Percentiles rank a stretch among this genome's conserved stretches.
Conservation (phyloP, 257 asterid species). For the Primulina tabacum region DNA sequence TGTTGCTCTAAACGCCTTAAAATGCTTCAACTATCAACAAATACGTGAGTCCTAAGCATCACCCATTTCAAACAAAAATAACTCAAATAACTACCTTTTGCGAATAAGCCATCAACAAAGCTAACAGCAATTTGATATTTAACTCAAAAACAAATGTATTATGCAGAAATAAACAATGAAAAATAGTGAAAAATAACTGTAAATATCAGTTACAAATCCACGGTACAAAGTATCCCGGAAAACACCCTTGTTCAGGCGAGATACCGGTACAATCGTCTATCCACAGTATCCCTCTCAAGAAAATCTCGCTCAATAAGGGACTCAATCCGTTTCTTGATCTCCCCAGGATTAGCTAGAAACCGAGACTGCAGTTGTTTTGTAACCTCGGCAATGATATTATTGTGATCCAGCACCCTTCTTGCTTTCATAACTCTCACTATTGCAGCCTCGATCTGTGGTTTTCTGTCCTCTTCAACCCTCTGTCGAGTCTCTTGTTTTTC, state of each 20-base stretch:
- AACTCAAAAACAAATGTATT: background rate
- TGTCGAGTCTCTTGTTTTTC: slow-evolving; percentile 89
- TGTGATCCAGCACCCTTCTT: slow-evolving; percentile 78
- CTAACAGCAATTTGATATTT: background rate
- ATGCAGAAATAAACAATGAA: background rate
- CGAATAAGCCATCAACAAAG: background rate
- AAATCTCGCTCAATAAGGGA: slow-evolving; percentile 82
- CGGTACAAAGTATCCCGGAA: background rate
- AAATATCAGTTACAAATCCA: background rate
- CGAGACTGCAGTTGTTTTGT: slow-evolving; percentile 84
- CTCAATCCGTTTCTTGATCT: slow-evolving; percentile 75
- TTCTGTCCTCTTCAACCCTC: slow-evolving; percentile 89
- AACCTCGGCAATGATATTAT: slow-evolving; percentile 77
- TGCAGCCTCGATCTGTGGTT: slow-evolving; percentile 93
- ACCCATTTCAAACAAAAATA: too few species aligned
- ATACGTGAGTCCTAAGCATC: too few species aligned
- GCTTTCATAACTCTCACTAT: slow-evolving; percentile 87
- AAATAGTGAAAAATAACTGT: background rate
- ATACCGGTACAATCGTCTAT: slow-evolving; percentile 65
- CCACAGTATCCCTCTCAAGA: slow-evolving; percentile 74
- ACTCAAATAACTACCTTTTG: background rate
- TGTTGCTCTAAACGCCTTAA: too few species aligned
- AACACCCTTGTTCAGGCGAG: slow-evolving; percentile 44
- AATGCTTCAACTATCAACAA: too few species aligned
- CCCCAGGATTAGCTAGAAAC: slow-evolving; percentile 78